Evolutionary conservation across 371 early-diverging fungal species (phyloP), one percentile per base, ranked within the genome.

Genomic region (Paramicrosporidium saccamoebae): DNA sequence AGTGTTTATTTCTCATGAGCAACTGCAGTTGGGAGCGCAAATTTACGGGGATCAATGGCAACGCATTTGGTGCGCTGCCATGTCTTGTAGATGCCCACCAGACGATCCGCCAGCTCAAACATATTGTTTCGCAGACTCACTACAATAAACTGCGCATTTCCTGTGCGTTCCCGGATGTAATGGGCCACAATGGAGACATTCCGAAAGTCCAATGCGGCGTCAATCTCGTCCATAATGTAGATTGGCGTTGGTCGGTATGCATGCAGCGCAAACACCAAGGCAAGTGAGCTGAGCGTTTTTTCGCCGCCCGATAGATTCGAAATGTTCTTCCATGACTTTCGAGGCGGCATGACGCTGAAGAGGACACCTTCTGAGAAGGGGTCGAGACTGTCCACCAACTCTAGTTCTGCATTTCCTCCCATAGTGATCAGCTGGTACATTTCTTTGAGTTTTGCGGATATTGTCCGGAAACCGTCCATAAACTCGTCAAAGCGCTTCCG

Each of bases 201-300:
- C 29, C 94, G 65, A 50, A 90, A 97, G 43, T 99, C 99, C 19
- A 99, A 50, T 1, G 98, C 98, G 0, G 98, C 99, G 44, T 99
- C 99, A 34, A 98, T 96, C 46, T 99, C 99, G 49, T 99, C 98
- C 96, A 98, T 95, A 10, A 98, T 81, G 46, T 99, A 99, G 10
- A 99, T 50, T 7, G 96, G 94, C 5, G 94, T 94, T 2, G 98
- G 99, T 33, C 82, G 86, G 57, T 68, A 96, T 41, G 81, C 88
- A 42, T 99, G 99, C 22, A 99, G 55, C 0, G 98, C 98, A 59
- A 98, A 98, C 7, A 99, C 92, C 16, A 99, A 57, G 1, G 96
- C 88, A 16, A 99, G 52, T 9, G 94, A 92, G 38, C 77, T 73
- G 16, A 99, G 49, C 1, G 98, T 98, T 72, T 97, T 95, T 51